Evolutionary conservation across 257 asterid genomes (phyloP).

Genomic region (Paraleonurus japonicus): DNA sequence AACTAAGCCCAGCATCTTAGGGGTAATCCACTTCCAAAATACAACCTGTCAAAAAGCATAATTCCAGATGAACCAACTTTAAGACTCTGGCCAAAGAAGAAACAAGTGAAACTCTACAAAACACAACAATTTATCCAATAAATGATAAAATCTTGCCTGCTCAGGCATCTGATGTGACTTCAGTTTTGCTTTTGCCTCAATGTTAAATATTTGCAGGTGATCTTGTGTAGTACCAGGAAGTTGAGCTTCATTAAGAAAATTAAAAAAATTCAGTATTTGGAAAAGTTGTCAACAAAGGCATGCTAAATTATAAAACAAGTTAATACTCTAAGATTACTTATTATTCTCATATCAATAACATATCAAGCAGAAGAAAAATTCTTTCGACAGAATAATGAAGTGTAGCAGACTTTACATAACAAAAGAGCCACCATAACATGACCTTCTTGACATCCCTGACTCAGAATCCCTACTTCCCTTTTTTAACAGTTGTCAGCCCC

Average conservation of each 20-base stretch:
- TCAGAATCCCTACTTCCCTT: neutral
- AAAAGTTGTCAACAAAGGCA: constrained; percentile 8
- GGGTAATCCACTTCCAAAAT: constrained; percentile 94
- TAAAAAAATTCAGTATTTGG: constrained; percentile 25
- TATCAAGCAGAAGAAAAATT: neutral
- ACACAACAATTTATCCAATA: constrained; percentile 2
- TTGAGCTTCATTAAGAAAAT: constrained; percentile 64
- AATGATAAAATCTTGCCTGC: constrained; percentile 52
- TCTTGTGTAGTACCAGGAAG: constrained; percentile 89
- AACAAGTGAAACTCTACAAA: neutral
- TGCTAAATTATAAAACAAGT: neutral
- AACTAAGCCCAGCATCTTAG: constrained; percentile 88
- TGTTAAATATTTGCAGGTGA: constrained; percentile 93
- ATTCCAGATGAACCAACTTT: constrained; percentile 4
- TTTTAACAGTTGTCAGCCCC: neutral
- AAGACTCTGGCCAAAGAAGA: constrained; percentile 3
- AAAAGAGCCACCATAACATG: neutral
- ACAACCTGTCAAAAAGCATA: constrained; percentile 53
- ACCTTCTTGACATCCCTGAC: constrained; percentile 3
- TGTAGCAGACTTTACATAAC: constrained; percentile 12
- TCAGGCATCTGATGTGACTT: constrained; percentile 97
- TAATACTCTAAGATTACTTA: neutral
- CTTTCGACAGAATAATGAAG: neutral
- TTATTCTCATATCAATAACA: constrained; percentile 2
- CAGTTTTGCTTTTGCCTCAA: constrained; percentile 85